Evolutionary conservation across 106 monocot species (phyloP).

Genomic region (Acanthochlamys bracteata): DNA sequence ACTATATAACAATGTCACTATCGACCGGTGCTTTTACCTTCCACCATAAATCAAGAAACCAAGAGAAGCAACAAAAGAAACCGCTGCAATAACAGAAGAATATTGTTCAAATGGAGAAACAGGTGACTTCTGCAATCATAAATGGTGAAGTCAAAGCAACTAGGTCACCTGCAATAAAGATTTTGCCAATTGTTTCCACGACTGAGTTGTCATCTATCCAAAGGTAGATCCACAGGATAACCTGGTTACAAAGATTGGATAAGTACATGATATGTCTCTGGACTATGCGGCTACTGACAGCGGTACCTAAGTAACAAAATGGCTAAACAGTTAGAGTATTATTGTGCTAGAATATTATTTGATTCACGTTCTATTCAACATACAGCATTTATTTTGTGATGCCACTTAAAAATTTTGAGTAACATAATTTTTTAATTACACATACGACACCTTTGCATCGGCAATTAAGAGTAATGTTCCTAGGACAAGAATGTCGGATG

Average conservation of each 20-base stretch:
- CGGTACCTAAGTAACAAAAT: too few relatives aligned
- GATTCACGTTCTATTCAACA: too few relatives aligned
- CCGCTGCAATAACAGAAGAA: constrained; percentile 23
- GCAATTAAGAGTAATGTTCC: too few relatives aligned
- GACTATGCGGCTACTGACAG: too few relatives aligned
- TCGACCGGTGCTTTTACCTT: constrained; percentile 22
- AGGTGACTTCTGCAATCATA: background rate
- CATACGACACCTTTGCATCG: too few relatives aligned
- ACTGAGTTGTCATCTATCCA: constrained; percentile 43
- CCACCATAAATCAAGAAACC: constrained; percentile 72
- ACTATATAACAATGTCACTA: background rate
- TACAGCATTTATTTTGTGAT: too few relatives aligned
- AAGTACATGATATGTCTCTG: background rate
- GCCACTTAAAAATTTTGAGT: too few relatives aligned
- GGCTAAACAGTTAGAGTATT: too few relatives aligned
- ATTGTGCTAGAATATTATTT: too few relatives aligned
- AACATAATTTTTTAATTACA: too few relatives aligned
- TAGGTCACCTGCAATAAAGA: constrained; percentile 50
- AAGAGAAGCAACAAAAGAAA: constrained; percentile 50
- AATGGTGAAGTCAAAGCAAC: background rate
- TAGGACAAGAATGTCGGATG: too few relatives aligned
- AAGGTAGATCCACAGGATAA: constrained; percentile 52
- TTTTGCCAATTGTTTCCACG: constrained; percentile 45
- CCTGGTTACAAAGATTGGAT: constrained; percentile 14
- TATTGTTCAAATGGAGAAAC: background rate